Evolutionary conservation across 2,329 filamentous ascomycete genomes (phyloP), one percentile per base, ranked within the genome.

Genomic region (Cryphonectria radicalis): DNA sequence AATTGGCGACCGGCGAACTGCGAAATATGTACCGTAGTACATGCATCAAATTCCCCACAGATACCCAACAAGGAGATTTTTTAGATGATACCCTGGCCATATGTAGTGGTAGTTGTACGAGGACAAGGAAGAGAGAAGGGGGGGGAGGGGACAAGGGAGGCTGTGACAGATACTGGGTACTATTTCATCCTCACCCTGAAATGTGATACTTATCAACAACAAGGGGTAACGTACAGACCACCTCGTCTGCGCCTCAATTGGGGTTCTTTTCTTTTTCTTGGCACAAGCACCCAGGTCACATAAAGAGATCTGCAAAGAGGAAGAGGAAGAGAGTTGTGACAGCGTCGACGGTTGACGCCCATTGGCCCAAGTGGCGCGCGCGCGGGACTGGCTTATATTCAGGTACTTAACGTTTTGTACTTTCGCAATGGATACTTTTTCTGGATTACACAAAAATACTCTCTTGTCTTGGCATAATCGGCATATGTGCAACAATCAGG

Each of bases 161-260:
- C 55, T 59, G 55, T 59, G 55, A 59, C 55, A 59, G 28, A 17
- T 28, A 14, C 55, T 17, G 28, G 55, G 55, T 59, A 17, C 10
- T 55, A 14, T 55, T 57, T 32, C 55, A 32, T 59, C 25, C 11
- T 59, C 55, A 59, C 55, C 55, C 55, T 59, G 55, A 59, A 32
- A 50, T 50, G 46, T 50, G 46, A 50, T 50, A 50, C 46, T n/a
- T 50, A 50, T 32, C 55, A 59, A 59, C 55, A 59, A 32, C 28
- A 25, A 25, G 25, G 35, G 35, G 35, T 40, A 40, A 17, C n/a
- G 46, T 7, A 50, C 3, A 59, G 25, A 32, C 25, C 55, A 22
- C 46, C 19, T 50, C 46, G 43, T 19, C 25, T 59, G 55, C 55
- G 55, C 55, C 55, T 59, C 55, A 59, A 32, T 17, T 25, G 55